These are phyloP conservation scores for Nasturtium officinale DNA, from an alignment of 345 rosid genomes.

Conservation along the genomic window DNA sequence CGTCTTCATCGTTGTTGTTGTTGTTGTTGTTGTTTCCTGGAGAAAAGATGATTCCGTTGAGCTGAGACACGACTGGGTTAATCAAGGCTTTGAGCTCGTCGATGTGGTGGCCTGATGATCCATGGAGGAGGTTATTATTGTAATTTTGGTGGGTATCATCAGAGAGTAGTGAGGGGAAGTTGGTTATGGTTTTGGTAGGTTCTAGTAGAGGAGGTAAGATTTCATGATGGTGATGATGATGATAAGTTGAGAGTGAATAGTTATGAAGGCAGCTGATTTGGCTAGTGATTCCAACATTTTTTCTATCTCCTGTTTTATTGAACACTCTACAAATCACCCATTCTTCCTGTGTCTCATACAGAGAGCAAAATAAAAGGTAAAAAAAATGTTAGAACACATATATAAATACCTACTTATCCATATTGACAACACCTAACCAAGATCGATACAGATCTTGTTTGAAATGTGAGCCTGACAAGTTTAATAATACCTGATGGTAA, in stretches of 20 bases:
- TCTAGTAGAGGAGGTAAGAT: conserved; percentile 62
- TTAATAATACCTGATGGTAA: conserved; percentile 4
- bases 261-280: conserved; percentile 44
- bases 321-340: conserved; percentile 95
- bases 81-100: conserved; percentile 56
- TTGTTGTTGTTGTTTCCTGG: conserved; percentile 47
- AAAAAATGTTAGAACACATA: neutral
- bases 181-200: conserved; percentile 40
- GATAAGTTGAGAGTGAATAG: conserved; percentile 33
- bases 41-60: conserved; percentile 38
- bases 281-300: conserved; percentile 46
- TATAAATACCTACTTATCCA: neutral
- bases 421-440: conserved; percentile 5
- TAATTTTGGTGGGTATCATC: conserved; percentile 42
- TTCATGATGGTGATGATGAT: conserved; percentile 25
- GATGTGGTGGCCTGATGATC: conserved; percentile 45
- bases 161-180: conserved; percentile 44
- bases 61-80: conserved; percentile 46
- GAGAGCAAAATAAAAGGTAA: neutral
- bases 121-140: conserved; percentile 40
- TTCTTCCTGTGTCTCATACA: conserved; percentile 61
- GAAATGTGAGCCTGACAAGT: conserved; percentile 36
- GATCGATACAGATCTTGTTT: conserved; percentile 27
- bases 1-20: conserved; percentile 43
- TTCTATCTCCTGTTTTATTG: conserved; percentile 76